Evolutionary conservation across 352 stramenopile genomes (phyloP).

Genomic region (Pythium apleroticum): DNA sequence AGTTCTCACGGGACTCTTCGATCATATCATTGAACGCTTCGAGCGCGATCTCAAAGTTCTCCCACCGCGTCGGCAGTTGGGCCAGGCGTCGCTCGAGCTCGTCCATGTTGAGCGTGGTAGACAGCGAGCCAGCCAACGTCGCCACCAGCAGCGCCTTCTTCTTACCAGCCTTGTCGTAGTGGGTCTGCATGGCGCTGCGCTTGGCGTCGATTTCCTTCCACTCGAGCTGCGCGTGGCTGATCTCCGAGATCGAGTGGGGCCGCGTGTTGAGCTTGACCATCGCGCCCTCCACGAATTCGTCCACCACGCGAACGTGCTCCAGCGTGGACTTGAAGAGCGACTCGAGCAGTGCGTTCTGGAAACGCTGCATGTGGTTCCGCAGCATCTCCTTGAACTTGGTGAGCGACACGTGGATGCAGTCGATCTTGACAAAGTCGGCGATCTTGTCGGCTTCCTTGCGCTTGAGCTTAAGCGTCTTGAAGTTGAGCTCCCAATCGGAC

Average conservation of each 20-base stretch:
- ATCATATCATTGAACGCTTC: slow-evolving; percentile 97
- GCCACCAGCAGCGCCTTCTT: slow-evolving; percentile 84
- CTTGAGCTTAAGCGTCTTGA: slow-evolving; percentile 87
- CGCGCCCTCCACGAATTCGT: slow-evolving; percentile 86
- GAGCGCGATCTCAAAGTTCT: slow-evolving; percentile 93
- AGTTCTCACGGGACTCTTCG: slow-evolving; percentile 90
- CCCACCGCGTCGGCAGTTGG: slow-evolving; percentile 86
- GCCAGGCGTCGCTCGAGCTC: slow-evolving; percentile 72
- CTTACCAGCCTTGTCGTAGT: slow-evolving; percentile 78
- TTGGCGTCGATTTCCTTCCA: slow-evolving; percentile 89
- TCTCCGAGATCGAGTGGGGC: slow-evolving; percentile 93
- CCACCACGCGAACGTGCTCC: slow-evolving; percentile 77
- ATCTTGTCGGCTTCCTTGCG: slow-evolving; percentile 94
- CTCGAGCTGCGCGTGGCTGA: slow-evolving; percentile 84
- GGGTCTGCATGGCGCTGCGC: slow-evolving; percentile 48
- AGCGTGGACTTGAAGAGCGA: slow-evolving; percentile 82
- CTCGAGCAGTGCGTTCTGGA: slow-evolving; percentile 86
- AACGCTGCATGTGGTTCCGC: slow-evolving; percentile 83
- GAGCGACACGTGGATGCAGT: slow-evolving; percentile 90
- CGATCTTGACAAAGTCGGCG: slow-evolving; percentile 86
- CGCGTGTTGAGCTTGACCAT: slow-evolving; percentile 89
- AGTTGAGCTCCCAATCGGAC: slow-evolving; percentile 88
- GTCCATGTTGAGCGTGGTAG: slow-evolving; percentile 35
- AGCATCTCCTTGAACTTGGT: slow-evolving; percentile 87
- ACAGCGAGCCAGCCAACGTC: slow-evolving; percentile 9